Evolutionary conservation across 2,329 filamentous ascomycete species (phyloP).

Genomic region (Colletotrichum noveboracense): DNA sequence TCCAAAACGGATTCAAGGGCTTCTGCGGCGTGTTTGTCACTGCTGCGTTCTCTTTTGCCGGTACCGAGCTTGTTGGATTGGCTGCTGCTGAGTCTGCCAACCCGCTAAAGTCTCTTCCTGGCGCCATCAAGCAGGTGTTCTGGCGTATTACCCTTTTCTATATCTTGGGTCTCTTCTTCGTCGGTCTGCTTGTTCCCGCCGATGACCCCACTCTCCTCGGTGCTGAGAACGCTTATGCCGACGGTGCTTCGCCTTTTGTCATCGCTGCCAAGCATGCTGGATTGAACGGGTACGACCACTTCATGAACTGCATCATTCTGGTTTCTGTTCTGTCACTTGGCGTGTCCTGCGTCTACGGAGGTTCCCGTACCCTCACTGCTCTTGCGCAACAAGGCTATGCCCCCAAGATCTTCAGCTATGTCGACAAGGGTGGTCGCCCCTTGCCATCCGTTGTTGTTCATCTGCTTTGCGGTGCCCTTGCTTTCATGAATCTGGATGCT

Average conservation of each 20-base stretch:
- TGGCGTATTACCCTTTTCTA: slow-evolving; percentile 64
- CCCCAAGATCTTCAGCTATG: slow-evolving; percentile 60
- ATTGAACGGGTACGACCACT: slow-evolving; percentile 55
- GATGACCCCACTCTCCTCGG: slow-evolving; percentile 46
- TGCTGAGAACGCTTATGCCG: slow-evolving; percentile 5
- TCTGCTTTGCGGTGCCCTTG: slow-evolving; percentile 55
- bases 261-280: slow-evolving; percentile 58
- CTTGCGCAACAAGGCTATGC: slow-evolving; percentile 65
- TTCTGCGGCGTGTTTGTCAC: slow-evolving; percentile 76
- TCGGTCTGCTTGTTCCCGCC: slow-evolving; percentile 54
- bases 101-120: slow-evolving; percentile 75
- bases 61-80: slow-evolving; percentile 77
- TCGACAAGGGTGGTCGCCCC: slow-evolving; percentile 63
- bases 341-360: slow-evolving; percentile 64
- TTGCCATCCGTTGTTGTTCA: slow-evolving; percentile 53
- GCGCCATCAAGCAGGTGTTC: slow-evolving; percentile 81
- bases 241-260: slow-evolving; percentile 58
- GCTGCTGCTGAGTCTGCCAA: slow-evolving; percentile 75
- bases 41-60: slow-evolving; percentile 75
- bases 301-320: slow-evolving; percentile 66
- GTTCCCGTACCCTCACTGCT: slow-evolving; percentile 63
- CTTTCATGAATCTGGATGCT: slow-evolving; percentile 50
- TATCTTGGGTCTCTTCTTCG: slow-evolving; percentile 55
- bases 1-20: slow-evolving; percentile 77
- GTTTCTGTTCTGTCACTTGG: slow-evolving; percentile 64